phyloP scores from a whole-genome alignment of 2,329 filamentous ascomycete species.

The Colletotrichum tanaceti region DNA sequence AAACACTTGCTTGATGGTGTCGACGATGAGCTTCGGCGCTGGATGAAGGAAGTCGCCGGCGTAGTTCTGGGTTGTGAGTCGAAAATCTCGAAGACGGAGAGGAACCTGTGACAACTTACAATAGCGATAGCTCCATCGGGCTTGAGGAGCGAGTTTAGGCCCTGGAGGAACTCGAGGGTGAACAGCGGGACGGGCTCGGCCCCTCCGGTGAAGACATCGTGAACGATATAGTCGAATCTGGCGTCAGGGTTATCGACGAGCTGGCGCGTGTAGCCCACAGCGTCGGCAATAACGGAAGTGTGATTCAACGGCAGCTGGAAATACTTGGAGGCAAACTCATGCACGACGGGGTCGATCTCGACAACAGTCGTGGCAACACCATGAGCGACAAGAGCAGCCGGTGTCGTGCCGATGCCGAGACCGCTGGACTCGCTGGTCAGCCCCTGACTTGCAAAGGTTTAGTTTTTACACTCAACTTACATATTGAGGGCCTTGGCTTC shows the following conservation, averaged over 20 bases:
- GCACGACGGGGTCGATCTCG: constrained; percentile 91
- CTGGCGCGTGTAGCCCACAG: constrained; percentile 73
- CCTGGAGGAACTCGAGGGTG: constrained; percentile 83
- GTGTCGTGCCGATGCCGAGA: constrained; percentile 91
- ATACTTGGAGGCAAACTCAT: constrained; percentile 84
- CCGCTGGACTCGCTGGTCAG: constrained; percentile 66
- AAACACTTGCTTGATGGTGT: constrained; percentile 85
- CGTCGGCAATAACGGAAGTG: constrained; percentile 83
- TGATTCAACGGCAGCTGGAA: constrained; percentile 84
- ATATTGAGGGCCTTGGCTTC: constrained; percentile 86
- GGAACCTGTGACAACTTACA: constrained; percentile 63
- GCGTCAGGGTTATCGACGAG: constrained; percentile 56
- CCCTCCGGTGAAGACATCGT: constrained; percentile 97
- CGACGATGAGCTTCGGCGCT: constrained; percentile 80
- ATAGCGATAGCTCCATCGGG: constrained; percentile 88
- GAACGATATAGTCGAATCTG: constrained; percentile 90
- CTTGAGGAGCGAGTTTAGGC: constrained; percentile 77
- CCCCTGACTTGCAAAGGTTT: constrained; percentile 40
- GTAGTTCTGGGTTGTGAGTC: constrained; percentile 76
- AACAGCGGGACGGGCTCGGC: constrained; percentile 91
- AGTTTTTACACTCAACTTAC: constrained; percentile 61
- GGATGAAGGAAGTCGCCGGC: constrained; percentile 86
- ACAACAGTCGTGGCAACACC: constrained; percentile 94
- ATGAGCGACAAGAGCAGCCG: constrained; percentile 85
- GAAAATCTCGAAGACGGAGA: background rate